Evolutionary conservation across 768 basidiomycete genomes (phyloP).

Genomic region (Leccinum boreale): DNA sequence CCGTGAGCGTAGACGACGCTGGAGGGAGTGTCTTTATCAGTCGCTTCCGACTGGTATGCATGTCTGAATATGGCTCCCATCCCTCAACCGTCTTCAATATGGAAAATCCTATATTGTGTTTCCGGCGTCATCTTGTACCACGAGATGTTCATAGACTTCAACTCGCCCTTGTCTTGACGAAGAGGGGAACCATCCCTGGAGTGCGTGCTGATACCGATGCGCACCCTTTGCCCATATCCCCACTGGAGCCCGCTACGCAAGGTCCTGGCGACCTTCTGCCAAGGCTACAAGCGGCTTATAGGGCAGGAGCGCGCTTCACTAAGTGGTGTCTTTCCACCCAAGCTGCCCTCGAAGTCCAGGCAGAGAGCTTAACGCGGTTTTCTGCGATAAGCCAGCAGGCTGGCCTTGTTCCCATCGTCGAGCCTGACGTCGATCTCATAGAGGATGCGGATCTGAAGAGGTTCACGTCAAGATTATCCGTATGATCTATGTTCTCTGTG

Average conservation of each 20-base stretch:
- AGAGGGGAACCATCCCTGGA: constrained; percentile 46
- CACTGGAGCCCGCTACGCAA: constrained; percentile 45
- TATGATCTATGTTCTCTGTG: constrained; percentile 45
- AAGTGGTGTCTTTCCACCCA: constrained; percentile 45
- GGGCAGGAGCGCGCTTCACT: constrained; percentile 47
- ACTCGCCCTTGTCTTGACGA: constrained; percentile 41
- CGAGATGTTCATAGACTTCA: constrained; percentile 47
- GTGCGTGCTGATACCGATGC: constrained; percentile 51
- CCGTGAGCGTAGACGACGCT: constrained; percentile 38
- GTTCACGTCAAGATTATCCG: constrained; percentile 45
- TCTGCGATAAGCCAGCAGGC: constrained; percentile 51
- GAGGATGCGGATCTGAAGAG: constrained; percentile 44
- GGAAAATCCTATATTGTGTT: constrained; percentile 38
- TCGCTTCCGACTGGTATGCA: constrained; percentile 39
- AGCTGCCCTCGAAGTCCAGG: constrained; percentile 42
- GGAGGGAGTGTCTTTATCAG: constrained; percentile 44
- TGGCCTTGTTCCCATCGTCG: constrained; percentile 50
- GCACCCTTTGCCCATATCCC: constrained; percentile 42
- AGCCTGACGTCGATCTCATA: constrained; percentile 50
- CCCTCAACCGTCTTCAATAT: neutral
- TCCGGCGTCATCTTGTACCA: constrained; percentile 51
- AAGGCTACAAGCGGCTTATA: constrained; percentile 40
- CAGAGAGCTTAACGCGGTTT: constrained; percentile 46
- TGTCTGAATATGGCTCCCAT: neutral
- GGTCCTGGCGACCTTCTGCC: constrained; percentile 47